These are phyloP conservation scores for Fusarium clavum DNA, from an alignment of 2,329 filamentous ascomycete species.

Conservation along the genomic window DNA sequence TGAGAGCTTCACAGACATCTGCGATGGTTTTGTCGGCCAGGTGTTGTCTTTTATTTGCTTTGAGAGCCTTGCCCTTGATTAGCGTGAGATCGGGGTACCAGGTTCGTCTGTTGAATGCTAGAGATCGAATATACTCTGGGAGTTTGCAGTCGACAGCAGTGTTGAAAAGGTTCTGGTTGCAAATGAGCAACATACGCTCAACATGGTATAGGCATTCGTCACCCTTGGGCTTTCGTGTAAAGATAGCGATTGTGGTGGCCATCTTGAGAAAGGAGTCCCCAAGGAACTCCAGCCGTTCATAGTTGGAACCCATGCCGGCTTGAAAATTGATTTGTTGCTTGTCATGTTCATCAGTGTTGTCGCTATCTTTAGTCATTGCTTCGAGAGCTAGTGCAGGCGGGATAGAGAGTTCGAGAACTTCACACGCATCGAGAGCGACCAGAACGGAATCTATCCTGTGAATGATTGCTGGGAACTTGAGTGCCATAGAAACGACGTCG, in stretches of 20 bases:
- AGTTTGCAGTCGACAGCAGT: constrained; percentile 75
- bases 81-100: constrained; percentile 91
- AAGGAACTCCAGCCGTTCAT: constrained; percentile 92
- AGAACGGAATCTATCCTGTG: constrained; percentile 85
- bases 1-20: constrained; percentile 93
- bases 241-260: constrained; percentile 90
- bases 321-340: constrained; percentile 78
- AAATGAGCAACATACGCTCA: constrained; percentile 88
- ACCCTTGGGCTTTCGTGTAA: constrained; percentile 78
- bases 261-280: constrained; percentile 97
- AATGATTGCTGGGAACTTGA: constrained; percentile 85
- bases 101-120: constrained; percentile 79
- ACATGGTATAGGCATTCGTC: constrained; percentile 92
- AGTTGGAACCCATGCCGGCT: constrained; percentile 90
- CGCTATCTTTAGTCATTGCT: constrained; percentile 91
- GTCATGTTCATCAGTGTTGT: constrained; percentile 80
- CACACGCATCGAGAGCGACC: constrained; percentile 81
- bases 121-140: constrained; percentile 83
- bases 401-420: constrained; percentile 72
- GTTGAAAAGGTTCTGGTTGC: constrained; percentile 89
- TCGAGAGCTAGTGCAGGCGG: constrained; percentile 80
- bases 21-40: constrained; percentile 91
- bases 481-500: constrained; percentile 76
- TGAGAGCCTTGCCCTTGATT: constrained; percentile 74
- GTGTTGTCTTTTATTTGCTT: constrained; percentile 64